Evolutionary conservation across 1,139 yeast species (phyloP), one percentile per base, ranked within the genome.

Genomic region (Citeromyces siamensis): DNA sequence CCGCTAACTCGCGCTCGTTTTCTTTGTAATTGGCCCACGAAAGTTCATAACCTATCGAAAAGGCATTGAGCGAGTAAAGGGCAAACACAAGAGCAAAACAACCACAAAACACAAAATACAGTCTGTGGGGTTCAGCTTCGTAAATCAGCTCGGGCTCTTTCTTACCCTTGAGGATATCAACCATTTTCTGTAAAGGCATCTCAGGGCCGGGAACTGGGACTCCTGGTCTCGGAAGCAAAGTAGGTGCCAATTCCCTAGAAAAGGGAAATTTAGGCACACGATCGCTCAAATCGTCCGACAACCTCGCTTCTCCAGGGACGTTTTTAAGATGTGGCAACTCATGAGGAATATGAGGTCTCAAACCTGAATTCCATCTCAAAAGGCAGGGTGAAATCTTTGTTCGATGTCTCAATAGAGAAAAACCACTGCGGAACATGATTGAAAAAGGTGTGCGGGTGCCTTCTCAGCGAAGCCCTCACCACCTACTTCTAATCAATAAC

Each of bases 101-200:
- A 44, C 77, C 72, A 51, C 84, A 73, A 28, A 75, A 69, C 18
- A 81, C 59, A 52, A 83, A 82, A 53, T 82, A 84, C 20, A 82
- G 62, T 40, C 82, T 63, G 51, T 84, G 94, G 0, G 93, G 83
- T 56, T 84, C 94, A 22, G 86, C 75, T 60, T 81, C 88, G 55
- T 84, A 84, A 36, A 84, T 66, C 41, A 84, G 62, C 52, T 82
- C 94, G 1, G 93, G 93, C 37, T 68, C 66, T 6, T 58, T 59
- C 46, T 75, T 73, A 35, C 62, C 59, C 42, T 70, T 63, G 41
- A 84, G 59, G n/a, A 72, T 67, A 41, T 68, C 68, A 46, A 80
- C 62, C 56, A 83, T 76, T 50, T 78, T 80, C 17, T 74, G 62
- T 47, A 83, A 72, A 5, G 77, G 64, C 48, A 71, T 58, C 32